These are phyloP conservation scores for Tagetes erecta DNA, from an alignment of 129 eudicot species.

Conservation along the genomic window DNA sequence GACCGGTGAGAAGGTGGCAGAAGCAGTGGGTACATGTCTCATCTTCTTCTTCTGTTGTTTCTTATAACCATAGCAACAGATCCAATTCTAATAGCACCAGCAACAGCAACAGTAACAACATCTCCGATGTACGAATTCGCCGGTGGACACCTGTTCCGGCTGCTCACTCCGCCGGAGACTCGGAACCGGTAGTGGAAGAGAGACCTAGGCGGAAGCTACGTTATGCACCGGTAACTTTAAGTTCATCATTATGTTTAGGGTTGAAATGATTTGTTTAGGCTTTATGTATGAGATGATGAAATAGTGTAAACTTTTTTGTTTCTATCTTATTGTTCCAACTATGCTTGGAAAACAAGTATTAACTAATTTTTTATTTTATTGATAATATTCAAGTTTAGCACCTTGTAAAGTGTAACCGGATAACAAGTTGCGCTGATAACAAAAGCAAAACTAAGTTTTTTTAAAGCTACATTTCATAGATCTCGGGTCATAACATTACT, in stretches of 20 bases:
- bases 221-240: conserved; percentile 51
- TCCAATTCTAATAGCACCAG: conserved; percentile 17
- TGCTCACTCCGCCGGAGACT: conserved; percentile 20
- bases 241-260: conserved; percentile 13
- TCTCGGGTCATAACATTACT: no score
- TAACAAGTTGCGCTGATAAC: no score
- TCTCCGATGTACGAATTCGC: conserved; percentile 45
- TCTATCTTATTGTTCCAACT: neutral
- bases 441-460: no score
- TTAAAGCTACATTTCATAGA: no score
- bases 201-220: conserved; percentile 55
- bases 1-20: conserved; percentile 83
- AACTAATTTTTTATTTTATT: no score
- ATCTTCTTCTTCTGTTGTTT: conserved; percentile 30
- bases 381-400: no score
- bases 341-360: neutral
- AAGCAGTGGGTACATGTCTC: conserved; percentile 66
- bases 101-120: conserved; percentile 7
- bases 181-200: conserved; percentile 33
- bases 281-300: neutral
- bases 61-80: conserved; percentile 16
- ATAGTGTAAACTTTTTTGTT: neutral
- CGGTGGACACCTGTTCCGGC: conserved; percentile 58
- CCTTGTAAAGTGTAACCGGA: no score
- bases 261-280: conserved; percentile 5